Base-by-base conservation (phyloP, 768 basidiomycete species). In the Boletus bicolor region DNA sequence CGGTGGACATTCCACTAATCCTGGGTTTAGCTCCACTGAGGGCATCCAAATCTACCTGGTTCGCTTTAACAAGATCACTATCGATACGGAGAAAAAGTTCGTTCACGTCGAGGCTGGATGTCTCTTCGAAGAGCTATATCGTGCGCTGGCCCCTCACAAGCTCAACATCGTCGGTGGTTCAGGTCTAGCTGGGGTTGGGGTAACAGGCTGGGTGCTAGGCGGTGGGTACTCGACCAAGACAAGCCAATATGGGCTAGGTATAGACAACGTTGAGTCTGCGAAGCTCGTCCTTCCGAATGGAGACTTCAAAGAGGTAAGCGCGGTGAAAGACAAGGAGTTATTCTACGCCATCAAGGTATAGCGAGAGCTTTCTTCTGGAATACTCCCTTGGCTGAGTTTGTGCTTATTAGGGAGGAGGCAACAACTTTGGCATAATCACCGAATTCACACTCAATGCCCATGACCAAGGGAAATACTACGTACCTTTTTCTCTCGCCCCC, bases 141-240 rank as follows among this genome's bases (percentile, higher is more conserved):
- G 47, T 2, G 47, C 8, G 5, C 44, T 72, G 37, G 44, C 36
- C 4, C 44, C 51, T 41, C 9, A 51, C 35, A 41, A 50, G 0
- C 55, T 58, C 28, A 66, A 55, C 44, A 59, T 65, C 9, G 67
- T 68, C 14, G 73, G 64, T 44, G 67, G 69, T 37, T 56, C 65
- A 4, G 57, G 58, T 5, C 21, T 56, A 15, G 21, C 48, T 1
- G 70, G 63, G 1, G 67, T 75, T 7, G 75, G 75, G 3, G 58
- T 74, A 8, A 44, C 60, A 19, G 73, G 73, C 9, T 75, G 62
- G 59, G 47, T 71, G 36, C 53, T 75, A 6, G 73, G 73, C 12
- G 71, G 71, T 15, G 74, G 74, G 4, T 75, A 68, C 59, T 70
- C 72, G 0, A 58, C 64, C 55, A 68, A 67, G 48, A 72, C 68